These are phyloP conservation scores for Corchorus olitorius DNA, from an alignment of 345 rosid species.

Conservation along the genomic window DNA sequence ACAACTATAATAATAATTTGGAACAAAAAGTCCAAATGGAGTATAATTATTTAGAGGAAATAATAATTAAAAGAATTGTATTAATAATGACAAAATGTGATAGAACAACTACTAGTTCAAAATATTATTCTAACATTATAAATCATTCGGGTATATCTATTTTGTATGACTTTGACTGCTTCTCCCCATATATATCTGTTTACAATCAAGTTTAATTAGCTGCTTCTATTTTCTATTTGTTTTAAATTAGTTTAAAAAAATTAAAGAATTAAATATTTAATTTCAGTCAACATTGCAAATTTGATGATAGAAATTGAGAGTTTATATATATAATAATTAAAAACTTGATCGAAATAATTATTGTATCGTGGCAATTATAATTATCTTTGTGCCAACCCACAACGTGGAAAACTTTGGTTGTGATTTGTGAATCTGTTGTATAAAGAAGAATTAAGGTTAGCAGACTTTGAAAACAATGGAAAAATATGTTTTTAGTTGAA, in stretches of 20 bases:
- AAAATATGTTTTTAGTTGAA: neutral
- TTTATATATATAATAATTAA: neutral
- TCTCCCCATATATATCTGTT: neutral
- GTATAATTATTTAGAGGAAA: no score
- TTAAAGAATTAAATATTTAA: neutral
- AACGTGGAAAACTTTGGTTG: neutral
- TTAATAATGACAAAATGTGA: neutral
- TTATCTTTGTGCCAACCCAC: constrained; percentile 10
- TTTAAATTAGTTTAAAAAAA: neutral
- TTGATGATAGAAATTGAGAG: neutral
- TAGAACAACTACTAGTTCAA: neutral
- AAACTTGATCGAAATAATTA: neutral
- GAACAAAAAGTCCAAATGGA: no score
- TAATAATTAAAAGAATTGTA: no score
- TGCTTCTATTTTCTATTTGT: neutral
- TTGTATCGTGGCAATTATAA: neutral
- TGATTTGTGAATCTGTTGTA: neutral
- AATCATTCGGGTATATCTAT: no score
- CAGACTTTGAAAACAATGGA: neutral
- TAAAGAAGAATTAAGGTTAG: neutral
- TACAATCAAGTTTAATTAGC: neutral
- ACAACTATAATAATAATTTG: no score
- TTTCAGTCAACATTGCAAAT: neutral
- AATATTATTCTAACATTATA: neutral
- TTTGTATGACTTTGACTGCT: neutral